Evolutionary conservation across 106 monocot species (phyloP).

Genomic region (Hemerocallis citrina): DNA sequence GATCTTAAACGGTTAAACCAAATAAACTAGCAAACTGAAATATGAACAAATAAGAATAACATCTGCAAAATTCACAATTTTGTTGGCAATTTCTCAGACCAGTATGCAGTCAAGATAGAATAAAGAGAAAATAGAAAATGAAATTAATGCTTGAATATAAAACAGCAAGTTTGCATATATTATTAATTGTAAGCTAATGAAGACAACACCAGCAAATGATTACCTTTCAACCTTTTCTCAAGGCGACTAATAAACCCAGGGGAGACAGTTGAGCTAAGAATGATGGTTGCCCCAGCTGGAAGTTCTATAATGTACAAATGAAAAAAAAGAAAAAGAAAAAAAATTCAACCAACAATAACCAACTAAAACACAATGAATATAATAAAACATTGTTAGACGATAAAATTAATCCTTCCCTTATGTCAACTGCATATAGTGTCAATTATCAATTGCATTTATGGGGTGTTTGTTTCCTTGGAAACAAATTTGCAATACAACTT

Average conservation of each 20-base stretch:
- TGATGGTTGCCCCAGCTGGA: slow-evolving; percentile 65
- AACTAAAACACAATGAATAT: not conserved
- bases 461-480: too few species aligned
- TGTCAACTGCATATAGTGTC: too few species aligned
- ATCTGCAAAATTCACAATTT: not conserved
- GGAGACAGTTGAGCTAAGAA: slow-evolving; percentile 93
- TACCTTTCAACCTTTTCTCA: slow-evolving; percentile 67
- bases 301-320: slow-evolving; percentile 37
- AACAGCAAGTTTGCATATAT: not conserved
- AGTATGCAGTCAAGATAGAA: not conserved
- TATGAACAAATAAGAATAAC: not conserved
- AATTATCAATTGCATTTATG: too few species aligned
- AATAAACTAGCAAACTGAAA: not conserved
- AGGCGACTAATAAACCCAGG: slow-evolving; percentile 69
- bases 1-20: too few species aligned
- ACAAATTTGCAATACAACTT: too few species aligned
- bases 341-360: not conserved
- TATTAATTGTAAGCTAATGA: not conserved
- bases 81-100: not conserved
- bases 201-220: not conserved
- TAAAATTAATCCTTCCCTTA: too few species aligned
- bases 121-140: not conserved
- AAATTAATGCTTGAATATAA: too few species aligned
- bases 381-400: not conserved
- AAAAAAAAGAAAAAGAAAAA: not conserved